These are phyloP conservation scores for Gossypium turneri DNA, from an alignment of 345 rosid species.

Conservation along the genomic window DNA sequence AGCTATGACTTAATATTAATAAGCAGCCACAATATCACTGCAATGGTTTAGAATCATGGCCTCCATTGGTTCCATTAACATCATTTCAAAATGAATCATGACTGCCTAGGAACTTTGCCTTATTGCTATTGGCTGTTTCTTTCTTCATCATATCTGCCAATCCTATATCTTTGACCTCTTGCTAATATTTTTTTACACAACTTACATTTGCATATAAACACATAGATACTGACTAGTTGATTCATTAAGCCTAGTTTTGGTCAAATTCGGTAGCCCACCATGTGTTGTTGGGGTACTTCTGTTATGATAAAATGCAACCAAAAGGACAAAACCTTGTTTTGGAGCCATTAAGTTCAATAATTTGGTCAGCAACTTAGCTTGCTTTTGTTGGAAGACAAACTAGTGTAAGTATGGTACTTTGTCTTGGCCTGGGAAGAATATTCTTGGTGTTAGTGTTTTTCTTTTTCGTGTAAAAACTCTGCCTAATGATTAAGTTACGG, in stretches of 20 bases:
- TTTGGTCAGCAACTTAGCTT: not conserved
- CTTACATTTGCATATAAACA: not conserved
- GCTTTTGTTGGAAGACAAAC: slow-evolving; percentile 21
- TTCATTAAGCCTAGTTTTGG: not conserved
- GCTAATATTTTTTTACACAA: not conserved
- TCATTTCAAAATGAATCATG: slow-evolving; percentile 3
- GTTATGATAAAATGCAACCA: slow-evolving; percentile 12
- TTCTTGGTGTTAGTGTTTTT: slow-evolving; percentile 15
- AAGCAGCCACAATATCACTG: not conserved
- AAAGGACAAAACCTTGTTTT: slow-evolving; percentile 14
- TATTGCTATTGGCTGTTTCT: not conserved
- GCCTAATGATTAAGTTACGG: not conserved
- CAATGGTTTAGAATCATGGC: not conserved
- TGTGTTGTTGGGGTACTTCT: not conserved
- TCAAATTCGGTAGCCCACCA: not conserved
- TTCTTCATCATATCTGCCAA: not conserved
- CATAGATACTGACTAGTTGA: not conserved
- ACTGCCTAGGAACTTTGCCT: not conserved
- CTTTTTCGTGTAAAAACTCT: not conserved
- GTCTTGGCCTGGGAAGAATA: slow-evolving; percentile 27
- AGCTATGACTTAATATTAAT: not conserved
- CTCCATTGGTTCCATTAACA: not conserved
- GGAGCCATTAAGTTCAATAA: slow-evolving; percentile 25
- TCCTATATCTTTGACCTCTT: slow-evolving; percentile 3
- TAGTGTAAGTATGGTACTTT: slow-evolving; percentile 16